Conservation (phyloP, 306 rosid species). For the Quercus berberidifolia region DNA sequence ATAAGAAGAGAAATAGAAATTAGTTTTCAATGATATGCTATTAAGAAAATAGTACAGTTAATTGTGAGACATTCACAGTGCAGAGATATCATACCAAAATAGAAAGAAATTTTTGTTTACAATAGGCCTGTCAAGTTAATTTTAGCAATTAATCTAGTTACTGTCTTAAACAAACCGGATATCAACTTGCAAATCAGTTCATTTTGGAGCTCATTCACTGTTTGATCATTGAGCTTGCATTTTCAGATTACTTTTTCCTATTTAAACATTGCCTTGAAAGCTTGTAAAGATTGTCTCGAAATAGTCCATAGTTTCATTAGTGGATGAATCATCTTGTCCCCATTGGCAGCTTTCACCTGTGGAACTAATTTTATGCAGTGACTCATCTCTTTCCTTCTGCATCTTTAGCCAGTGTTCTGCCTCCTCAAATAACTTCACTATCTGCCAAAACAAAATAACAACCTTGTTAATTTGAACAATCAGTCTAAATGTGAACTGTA, state of each 20-base stretch:
- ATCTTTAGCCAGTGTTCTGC: conserved; percentile 36
- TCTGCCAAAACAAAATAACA: conserved; percentile 20
- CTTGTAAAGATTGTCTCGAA: background rate
- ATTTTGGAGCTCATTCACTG: too few relatives aligned
- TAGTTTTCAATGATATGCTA: too few relatives aligned
- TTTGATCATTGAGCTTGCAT: background rate
- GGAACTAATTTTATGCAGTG: conserved; percentile 18
- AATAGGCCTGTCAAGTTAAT: too few relatives aligned
- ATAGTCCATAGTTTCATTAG: conserved; percentile 5
- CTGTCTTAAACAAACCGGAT: too few relatives aligned
- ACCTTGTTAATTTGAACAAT: background rate
- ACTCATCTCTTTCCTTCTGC: conserved; percentile 35
- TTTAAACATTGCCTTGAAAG: background rate
- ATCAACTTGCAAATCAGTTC: too few relatives aligned
- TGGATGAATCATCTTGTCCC: conserved; percentile 18
- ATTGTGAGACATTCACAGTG: too few relatives aligned
- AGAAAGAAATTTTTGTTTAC: too few relatives aligned
- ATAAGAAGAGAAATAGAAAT: too few relatives aligned
- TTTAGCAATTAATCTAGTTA: too few relatives aligned
- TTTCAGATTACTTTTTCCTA: background rate
- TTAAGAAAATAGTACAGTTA: too few relatives aligned
- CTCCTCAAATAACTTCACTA: conserved; percentile 39
- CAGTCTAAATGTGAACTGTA: background rate
- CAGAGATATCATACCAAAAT: too few relatives aligned
- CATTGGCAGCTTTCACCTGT: conserved; percentile 7